Evolutionary conservation across 1,284 basidiomycete genomes (phyloP).

Genomic region (Trichosporon sp.): DNA sequence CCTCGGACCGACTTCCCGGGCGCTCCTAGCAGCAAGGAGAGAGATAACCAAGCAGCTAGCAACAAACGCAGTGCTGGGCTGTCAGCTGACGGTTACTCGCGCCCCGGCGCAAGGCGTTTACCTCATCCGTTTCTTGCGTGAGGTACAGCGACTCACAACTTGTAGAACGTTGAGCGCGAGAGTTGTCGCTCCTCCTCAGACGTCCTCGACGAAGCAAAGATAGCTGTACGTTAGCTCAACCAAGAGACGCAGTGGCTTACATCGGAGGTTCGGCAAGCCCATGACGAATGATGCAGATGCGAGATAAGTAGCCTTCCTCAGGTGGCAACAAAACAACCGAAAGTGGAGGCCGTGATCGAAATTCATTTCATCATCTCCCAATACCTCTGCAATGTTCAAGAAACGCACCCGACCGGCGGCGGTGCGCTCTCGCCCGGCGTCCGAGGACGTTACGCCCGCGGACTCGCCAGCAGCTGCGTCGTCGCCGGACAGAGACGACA

Average conservation of each 20-base stretch:
- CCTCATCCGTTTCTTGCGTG: no score
- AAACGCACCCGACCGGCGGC: constrained; percentile 55
- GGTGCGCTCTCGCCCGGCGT: constrained; percentile 45
- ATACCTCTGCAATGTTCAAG: constrained; percentile 54
- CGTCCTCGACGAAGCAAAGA: constrained; percentile 57
- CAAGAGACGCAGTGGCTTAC: constrained; percentile 33
- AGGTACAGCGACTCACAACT: constrained; percentile 45
- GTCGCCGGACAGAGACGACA: constrained; percentile 21
- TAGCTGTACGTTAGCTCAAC: constrained; percentile 39
- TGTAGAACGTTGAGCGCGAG: constrained; percentile 56
- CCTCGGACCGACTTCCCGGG: constrained; percentile 44
- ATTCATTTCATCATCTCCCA: constrained; percentile 9
- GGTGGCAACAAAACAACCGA: constrained; percentile 11
- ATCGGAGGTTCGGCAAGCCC: constrained; percentile 54
- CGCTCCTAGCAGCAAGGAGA: constrained; percentile 49
- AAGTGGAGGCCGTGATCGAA: constrained; percentile 11
- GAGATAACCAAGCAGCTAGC: constrained; percentile 55
- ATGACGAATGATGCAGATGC: constrained; percentile 30
- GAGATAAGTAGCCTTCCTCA: neutral
- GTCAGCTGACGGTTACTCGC: neutral
- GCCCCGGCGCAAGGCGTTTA: no score
- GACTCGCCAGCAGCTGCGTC: constrained; percentile 20
- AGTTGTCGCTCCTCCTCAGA: constrained; percentile 56
- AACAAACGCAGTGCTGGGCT: constrained; percentile 52
- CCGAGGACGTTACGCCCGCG: constrained; percentile 22